Conservation (phyloP, 2,329 filamentous ascomycete genomes). For the Chaetomium sp. region DNA sequence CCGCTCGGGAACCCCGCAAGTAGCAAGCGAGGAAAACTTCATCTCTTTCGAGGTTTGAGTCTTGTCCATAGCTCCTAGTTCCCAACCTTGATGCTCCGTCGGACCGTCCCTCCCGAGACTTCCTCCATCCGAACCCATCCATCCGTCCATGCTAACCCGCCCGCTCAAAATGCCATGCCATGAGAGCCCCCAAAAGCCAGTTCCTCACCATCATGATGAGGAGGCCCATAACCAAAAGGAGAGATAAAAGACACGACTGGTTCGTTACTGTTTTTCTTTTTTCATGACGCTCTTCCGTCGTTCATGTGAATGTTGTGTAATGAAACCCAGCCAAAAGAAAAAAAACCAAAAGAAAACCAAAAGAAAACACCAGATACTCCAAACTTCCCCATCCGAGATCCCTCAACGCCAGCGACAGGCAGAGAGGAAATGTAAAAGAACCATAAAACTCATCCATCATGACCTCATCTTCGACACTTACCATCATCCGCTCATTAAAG, state of each 20-base stretch:
- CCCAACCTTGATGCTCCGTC: background rate
- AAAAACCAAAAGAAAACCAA: background rate
- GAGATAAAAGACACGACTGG: constrained; percentile 24
- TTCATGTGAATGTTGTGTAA: constrained; percentile 28
- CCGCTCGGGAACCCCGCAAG: background rate
- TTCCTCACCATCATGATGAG: constrained; percentile 17
- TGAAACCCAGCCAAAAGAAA: constrained; percentile 21
- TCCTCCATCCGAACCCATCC: background rate
- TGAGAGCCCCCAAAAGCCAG: constrained; percentile 7
- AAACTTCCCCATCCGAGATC: constrained; percentile 1
- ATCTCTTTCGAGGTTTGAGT: background rate
- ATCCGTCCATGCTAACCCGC: constrained; percentile 10
- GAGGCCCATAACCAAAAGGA: background rate
- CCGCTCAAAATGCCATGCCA: constrained; percentile 21
- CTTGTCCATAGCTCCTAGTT: background rate
- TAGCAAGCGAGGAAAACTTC: background rate
- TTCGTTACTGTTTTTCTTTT: constrained; percentile 32
- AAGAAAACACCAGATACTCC: constrained; percentile 2
- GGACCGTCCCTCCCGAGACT: background rate
- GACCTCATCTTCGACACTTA: constrained; percentile 1
- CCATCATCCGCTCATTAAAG: constrained; percentile 26
- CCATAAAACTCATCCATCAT: constrained; percentile 20
- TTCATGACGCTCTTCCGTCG: constrained; percentile 27
- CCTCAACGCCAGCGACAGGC: constrained; percentile 13
- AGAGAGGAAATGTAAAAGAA: constrained; percentile 7